phyloP scores from a whole-genome alignment of 352 stramenopile genomes.

The Pythium dissotocum region DNA sequence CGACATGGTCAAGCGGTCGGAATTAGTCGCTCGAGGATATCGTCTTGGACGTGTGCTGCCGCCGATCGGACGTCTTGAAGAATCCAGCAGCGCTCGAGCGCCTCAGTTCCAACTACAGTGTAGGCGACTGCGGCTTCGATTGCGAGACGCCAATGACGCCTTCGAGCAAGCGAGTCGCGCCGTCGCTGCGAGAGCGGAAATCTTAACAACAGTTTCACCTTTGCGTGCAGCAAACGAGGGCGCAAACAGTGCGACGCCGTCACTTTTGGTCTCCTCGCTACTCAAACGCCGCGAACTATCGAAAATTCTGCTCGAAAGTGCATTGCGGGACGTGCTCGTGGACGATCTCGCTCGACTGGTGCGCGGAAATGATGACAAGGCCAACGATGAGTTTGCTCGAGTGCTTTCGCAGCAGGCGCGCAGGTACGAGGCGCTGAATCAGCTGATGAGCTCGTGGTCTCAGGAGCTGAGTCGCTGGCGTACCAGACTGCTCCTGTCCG shows the following conservation, averaged over 20 bases:
- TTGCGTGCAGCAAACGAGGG: not conserved
- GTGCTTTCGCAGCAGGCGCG: not conserved
- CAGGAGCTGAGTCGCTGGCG: not conserved
- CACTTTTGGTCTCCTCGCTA: conserved; percentile 56
- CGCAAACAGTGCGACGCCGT: conserved; percentile 35
- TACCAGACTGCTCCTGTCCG: not conserved
- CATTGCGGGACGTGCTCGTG: conserved; percentile 15
- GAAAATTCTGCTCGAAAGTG: conserved; percentile 38
- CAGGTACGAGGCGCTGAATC: not conserved
- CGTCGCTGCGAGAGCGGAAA: not conserved
- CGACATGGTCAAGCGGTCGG: conserved; percentile 56
- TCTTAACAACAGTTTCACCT: not conserved
- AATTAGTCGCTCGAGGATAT: conserved; percentile 56
- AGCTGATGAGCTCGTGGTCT: not conserved
- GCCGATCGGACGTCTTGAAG: conserved; percentile 55
- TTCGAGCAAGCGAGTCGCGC: conserved; percentile 22
- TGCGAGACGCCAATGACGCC: conserved; percentile 52
- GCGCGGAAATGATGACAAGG: not conserved
- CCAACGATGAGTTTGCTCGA: not conserved
- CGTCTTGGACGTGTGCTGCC: conserved; percentile 47
- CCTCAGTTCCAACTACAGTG: conserved; percentile 35
- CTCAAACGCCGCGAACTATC: conserved; percentile 45
- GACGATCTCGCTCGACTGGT: conserved; percentile 10
- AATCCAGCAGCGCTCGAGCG: conserved; percentile 18
- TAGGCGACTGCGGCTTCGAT: conserved; percentile 34